These are phyloP conservation scores for Sporothrix humicola DNA, from an alignment of 2,329 filamentous ascomycete genomes.

Conservation along the genomic window DNA sequence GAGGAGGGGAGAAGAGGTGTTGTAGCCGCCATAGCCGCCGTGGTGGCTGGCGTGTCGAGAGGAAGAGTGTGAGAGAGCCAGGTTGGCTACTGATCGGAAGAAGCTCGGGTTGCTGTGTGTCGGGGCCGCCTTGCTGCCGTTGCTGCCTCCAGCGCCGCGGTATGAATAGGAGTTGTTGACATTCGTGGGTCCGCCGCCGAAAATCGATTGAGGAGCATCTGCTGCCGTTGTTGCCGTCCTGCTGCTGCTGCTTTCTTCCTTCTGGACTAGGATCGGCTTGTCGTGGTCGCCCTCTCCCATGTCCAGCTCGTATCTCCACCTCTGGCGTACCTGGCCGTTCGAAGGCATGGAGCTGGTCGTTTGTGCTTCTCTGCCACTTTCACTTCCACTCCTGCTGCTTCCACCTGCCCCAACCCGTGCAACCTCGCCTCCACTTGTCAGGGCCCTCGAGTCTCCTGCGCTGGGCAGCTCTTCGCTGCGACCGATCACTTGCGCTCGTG, in stretches of 20 bases:
- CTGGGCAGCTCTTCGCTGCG: not conserved
- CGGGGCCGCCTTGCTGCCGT: slow-evolving; percentile 40
- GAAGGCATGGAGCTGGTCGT: slow-evolving; percentile 32
- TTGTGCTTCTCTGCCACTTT: slow-evolving; percentile 43
- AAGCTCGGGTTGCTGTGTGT: slow-evolving; percentile 60
- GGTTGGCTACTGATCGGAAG: slow-evolving; percentile 86
- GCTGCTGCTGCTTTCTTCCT: slow-evolving; percentile 58
- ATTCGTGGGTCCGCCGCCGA: slow-evolving; percentile 54
- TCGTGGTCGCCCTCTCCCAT: slow-evolving; percentile 73
- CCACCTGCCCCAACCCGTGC: slow-evolving; percentile 58
- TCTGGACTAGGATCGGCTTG: slow-evolving; percentile 86
- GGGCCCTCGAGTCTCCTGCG: slow-evolving; percentile 19
- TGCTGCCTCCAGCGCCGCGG: slow-evolving; percentile 47
- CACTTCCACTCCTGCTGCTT: slow-evolving; percentile 45
- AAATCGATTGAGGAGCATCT: slow-evolving; percentile 55
- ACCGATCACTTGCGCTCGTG: slow-evolving; percentile 48
- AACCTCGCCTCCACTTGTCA: slow-evolving; percentile 50
- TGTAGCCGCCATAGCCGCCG: slow-evolving; percentile 48
- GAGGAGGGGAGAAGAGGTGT: slow-evolving; percentile 38
- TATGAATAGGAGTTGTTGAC: slow-evolving; percentile 48
- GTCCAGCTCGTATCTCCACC: slow-evolving; percentile 90
- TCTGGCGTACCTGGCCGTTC: slow-evolving; percentile 49
- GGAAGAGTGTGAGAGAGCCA: slow-evolving; percentile 61
- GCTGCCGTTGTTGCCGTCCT: slow-evolving; percentile 29
- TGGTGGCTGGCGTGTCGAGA: slow-evolving; percentile 25